Conservation (phyloP, 1,139 yeast genomes). For the Saccharomyces hybrid region DNA sequence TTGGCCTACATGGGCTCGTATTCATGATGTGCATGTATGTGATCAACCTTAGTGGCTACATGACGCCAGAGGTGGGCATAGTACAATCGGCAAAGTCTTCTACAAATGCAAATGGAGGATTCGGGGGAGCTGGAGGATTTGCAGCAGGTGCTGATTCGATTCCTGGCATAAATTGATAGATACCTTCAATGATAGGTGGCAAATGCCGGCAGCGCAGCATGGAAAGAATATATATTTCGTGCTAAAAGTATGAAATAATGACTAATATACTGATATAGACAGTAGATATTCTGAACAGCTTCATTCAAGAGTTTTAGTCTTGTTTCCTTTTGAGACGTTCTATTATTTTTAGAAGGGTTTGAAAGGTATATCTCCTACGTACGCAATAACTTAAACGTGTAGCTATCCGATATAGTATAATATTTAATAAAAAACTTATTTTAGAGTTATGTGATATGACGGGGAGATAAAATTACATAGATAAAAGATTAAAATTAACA, state of each 20-base stretch:
- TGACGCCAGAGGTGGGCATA: conserved; percentile 43
- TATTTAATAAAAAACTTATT: background rate
- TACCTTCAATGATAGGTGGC: background rate
- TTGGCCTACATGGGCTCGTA: conserved; percentile 72
- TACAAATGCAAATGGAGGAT: background rate
- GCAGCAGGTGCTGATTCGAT: background rate
- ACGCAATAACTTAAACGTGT: background rate
- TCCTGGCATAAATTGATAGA: background rate
- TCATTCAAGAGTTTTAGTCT: background rate
- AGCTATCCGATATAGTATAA: background rate
- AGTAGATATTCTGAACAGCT: background rate
- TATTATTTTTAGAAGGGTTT: too few relatives aligned
- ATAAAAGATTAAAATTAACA: background rate
- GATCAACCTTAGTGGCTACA: conserved; percentile 40
- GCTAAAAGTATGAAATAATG: background rate
- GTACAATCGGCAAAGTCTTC: conserved; percentile 11
- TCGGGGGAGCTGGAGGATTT: background rate
- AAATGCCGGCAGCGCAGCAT: background rate
- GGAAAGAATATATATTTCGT: background rate
- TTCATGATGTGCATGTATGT: conserved; percentile 57
- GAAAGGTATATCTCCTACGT: too few relatives aligned
- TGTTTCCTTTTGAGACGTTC: too few relatives aligned
- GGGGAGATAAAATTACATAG: background rate
- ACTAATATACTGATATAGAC: background rate
- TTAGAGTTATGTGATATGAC: conserved; percentile 1